Evolutionary conservation across 192 early-diverging fungal species (phyloP).

Genomic region (Backusella mclennaniae): DNA sequence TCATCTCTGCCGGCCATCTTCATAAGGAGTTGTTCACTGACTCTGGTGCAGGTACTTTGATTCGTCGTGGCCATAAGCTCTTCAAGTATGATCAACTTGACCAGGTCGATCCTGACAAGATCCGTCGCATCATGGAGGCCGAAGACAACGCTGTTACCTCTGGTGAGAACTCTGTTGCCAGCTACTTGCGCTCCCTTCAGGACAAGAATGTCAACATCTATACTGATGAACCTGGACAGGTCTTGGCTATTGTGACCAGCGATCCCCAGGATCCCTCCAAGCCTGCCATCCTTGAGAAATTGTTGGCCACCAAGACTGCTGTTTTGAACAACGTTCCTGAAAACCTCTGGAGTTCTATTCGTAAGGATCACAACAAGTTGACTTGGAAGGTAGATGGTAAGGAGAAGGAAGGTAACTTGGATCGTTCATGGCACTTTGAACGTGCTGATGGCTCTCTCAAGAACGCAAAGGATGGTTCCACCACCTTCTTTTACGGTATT

Average conservation of each 20-base stretch:
- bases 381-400: constrained; percentile 73
- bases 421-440: constrained; percentile 91
- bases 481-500: constrained; percentile 94
- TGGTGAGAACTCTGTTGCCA: constrained; percentile 67
- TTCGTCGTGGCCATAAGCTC: constrained; percentile 93
- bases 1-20: constrained; percentile 97
- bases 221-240: constrained; percentile 93
- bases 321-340: constrained; percentile 95
- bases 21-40: constrained; percentile 99
- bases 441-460: constrained; percentile 85
- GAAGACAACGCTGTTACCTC: constrained; percentile 70
- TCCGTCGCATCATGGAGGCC: constrained; percentile 75
- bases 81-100: constrained; percentile 67
- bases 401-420: constrained; percentile 67
- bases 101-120: constrained; percentile 74
- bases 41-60: constrained; percentile 94
- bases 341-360: constrained; percentile 89
- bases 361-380: constrained; percentile 78
- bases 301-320: constrained; percentile 83
- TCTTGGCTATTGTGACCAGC: constrained; percentile 79
- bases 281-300: constrained; percentile 83
- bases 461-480: constrained; percentile 60
- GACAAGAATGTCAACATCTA: constrained; percentile 71
- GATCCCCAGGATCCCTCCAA: constrained; percentile 39
- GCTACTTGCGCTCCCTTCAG: constrained; percentile 72